Evolutionary conservation across 2,329 filamentous ascomycete genomes (phyloP).

Genomic region (Verticillium alfalfae): DNA sequence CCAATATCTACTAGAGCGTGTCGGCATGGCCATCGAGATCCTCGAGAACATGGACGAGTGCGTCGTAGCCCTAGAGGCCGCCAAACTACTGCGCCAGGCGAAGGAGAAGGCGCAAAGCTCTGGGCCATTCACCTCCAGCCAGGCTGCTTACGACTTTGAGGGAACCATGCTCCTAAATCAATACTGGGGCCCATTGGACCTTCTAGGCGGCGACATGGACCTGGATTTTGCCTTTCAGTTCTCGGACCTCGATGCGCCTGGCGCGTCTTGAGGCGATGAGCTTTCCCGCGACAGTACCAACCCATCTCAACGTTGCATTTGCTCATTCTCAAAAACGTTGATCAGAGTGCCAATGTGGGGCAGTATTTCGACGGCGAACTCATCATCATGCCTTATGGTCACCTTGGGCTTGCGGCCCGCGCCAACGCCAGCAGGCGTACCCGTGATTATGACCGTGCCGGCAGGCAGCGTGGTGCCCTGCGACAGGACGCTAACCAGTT

Average conservation of each 20-base stretch:
- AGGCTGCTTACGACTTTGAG: constrained; percentile 3
- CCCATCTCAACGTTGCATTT: not conserved
- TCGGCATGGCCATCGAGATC: constrained; percentile 17
- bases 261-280: not conserved
- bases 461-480: constrained; percentile 34
- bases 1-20: constrained; percentile 11
- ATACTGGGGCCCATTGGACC: constrained; percentile 18
- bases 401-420: constrained; percentile 29
- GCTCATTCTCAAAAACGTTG: constrained; percentile 16
- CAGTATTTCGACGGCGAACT: constrained; percentile 36
- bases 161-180: constrained; percentile 14
- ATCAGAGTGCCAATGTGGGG: constrained; percentile 35
- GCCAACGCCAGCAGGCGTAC: constrained; percentile 35
- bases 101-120: constrained; percentile 13
- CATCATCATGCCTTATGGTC: constrained; percentile 29
- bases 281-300: not conserved
- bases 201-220: constrained; percentile 17
- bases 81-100: constrained; percentile 17
- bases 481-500: constrained; percentile 34
- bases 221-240: constrained; percentile 14
- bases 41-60: constrained; percentile 19
- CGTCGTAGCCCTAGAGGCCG: constrained; percentile 17
- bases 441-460: constrained; percentile 37
- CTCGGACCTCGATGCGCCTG: constrained; percentile 10
- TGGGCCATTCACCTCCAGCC: not conserved